Evolutionary conservation across 768 basidiomycete species (phyloP).

Genomic region (Mycena indigotica): DNA sequence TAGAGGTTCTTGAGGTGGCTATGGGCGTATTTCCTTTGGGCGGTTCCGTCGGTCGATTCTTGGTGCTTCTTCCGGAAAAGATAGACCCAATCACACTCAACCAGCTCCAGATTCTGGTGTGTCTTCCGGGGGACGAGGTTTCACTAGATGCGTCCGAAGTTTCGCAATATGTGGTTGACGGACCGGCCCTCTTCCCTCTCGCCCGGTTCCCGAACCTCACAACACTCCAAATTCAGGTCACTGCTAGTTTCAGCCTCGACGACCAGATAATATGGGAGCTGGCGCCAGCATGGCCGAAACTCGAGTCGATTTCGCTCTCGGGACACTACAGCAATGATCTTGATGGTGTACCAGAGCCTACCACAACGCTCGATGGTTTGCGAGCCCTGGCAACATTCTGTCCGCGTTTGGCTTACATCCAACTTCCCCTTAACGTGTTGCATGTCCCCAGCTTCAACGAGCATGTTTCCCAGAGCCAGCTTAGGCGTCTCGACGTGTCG

Average conservation of each 20-base stretch:
- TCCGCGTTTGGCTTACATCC: neutral
- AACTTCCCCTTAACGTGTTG: neutral
- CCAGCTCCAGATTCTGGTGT: neutral
- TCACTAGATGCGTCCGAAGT: neutral
- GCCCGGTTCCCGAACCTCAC: neutral
- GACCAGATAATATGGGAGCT: neutral
- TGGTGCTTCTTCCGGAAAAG: neutral
- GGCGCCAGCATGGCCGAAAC: neutral
- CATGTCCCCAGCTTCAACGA: neutral
- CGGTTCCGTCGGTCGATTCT: neutral
- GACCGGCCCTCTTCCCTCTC: neutral
- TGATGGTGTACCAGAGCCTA: neutral
- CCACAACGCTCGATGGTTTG: neutral
- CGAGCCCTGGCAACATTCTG: neutral
- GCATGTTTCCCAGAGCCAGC: neutral
- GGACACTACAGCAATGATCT: neutral
- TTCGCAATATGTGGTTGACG: neutral
- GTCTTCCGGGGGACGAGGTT: neutral
- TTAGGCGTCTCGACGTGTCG: neutral
- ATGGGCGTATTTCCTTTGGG: neutral
- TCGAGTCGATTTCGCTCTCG: neutral
- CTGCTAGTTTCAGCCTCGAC: neutral
- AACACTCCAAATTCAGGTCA: neutral
- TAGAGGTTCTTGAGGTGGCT: neutral
- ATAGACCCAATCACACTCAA: neutral